phyloP scores from a whole-genome alignment of 2,329 filamentous ascomycete species.

The Verticillium isaacii region DNA sequence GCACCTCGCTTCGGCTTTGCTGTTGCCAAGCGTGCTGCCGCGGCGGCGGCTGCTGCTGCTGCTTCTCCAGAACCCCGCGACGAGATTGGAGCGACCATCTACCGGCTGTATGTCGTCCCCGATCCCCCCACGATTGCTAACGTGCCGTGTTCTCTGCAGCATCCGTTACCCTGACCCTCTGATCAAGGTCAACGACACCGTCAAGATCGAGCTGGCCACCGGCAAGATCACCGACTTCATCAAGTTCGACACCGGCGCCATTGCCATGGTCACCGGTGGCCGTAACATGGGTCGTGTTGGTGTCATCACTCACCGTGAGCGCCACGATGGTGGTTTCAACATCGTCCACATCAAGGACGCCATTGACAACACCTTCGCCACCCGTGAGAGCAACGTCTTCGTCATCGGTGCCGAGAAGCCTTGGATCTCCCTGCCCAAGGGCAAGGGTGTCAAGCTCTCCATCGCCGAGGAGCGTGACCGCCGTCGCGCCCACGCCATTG shows the following conservation, averaged over 20 bases:
- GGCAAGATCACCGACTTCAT: slow-evolving; percentile 99
- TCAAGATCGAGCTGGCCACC: slow-evolving; percentile 91
- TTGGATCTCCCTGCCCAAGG: slow-evolving; percentile 99
- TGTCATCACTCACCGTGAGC: slow-evolving; percentile 99
- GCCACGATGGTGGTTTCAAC: slow-evolving; percentile 99
- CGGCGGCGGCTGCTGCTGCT: not conserved
- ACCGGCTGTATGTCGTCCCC: slow-evolving; percentile 48
- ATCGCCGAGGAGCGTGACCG: slow-evolving; percentile 99
- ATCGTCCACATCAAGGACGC: slow-evolving; percentile 99
- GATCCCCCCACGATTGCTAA: slow-evolving; percentile 32
- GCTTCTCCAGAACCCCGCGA: not conserved
- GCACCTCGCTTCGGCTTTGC: slow-evolving; percentile 5
- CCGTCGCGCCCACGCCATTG: slow-evolving; percentile 65
- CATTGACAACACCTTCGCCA: slow-evolving; percentile 99
- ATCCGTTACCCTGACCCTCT: slow-evolving; percentile 98
- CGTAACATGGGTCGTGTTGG: slow-evolving; percentile 99
- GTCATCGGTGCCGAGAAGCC: slow-evolving; percentile 98
- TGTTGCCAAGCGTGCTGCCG: not conserved
- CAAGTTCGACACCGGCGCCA: slow-evolving; percentile 97
- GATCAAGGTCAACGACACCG: slow-evolving; percentile 99
- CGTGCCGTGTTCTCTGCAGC: slow-evolving; percentile 44
- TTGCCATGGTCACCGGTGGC: slow-evolving; percentile 98
- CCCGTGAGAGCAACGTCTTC: slow-evolving; percentile 99
- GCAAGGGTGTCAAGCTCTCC: slow-evolving; percentile 99
- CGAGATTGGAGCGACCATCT: slow-evolving; percentile 31